These are phyloP conservation scores for Euryodendron excelsum DNA, from an alignment of 148 eudicot species.

Conservation along the genomic window DNA sequence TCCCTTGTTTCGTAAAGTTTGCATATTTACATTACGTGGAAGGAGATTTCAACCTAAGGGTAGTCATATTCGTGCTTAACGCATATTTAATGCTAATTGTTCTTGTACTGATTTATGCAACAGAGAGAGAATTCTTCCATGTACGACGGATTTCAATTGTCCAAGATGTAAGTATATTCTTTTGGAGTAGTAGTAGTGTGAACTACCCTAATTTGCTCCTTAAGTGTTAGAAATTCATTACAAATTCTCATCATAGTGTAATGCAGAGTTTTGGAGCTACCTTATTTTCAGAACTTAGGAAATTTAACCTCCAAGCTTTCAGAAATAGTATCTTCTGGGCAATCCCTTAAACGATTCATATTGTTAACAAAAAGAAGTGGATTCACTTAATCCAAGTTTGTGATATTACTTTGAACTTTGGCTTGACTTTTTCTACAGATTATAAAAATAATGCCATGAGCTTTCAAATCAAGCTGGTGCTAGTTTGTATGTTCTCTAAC, in stretches of 20 bases:
- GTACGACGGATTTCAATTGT: conserved; percentile 37
- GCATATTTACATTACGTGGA: neutral
- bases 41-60: neutral
- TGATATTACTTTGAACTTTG: neutral
- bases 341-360: no score
- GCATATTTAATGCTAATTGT: conserved; percentile 9
- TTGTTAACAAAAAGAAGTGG: neutral
- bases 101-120: conserved; percentile 8
- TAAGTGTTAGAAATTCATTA: neutral
- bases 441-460: neutral
- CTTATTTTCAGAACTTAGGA: neutral
- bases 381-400: neutral
- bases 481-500: neutral
- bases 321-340: neutral
- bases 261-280: neutral
- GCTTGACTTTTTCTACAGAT: neutral
- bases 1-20: neutral
- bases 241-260: neutral
- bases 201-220: neutral
- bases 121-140: conserved; percentile 62
- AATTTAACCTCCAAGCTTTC: neutral
- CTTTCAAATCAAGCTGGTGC: neutral
- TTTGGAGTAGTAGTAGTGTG: neutral
- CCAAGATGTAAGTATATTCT: conserved; percentile 55
- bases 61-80: neutral